Evolutionary conservation across 2,329 filamentous ascomycete species (phyloP).

Genomic region (Cladophialophora psammophila): DNA sequence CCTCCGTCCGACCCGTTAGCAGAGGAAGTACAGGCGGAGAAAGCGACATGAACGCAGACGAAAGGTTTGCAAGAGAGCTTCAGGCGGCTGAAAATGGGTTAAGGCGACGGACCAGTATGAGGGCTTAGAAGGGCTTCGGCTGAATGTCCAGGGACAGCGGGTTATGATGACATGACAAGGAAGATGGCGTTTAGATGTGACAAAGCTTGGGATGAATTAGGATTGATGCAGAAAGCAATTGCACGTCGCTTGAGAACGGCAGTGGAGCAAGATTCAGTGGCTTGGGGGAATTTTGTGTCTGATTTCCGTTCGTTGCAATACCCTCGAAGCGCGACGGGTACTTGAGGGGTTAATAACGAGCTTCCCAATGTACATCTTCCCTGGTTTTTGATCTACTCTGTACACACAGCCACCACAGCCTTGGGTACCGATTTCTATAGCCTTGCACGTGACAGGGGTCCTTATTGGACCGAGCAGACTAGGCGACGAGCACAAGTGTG

Average conservation of each 20-base stretch:
- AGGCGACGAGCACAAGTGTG: conserved; percentile 18
- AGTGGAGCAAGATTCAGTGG: not conserved
- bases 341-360: conserved; percentile 4
- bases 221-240: not conserved
- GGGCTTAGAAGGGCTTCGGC: conserved; percentile 33
- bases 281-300: not conserved
- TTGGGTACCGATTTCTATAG: not conserved
- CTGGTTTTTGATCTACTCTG: not conserved
- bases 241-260: not conserved
- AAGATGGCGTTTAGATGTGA: conserved; percentile 20
- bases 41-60: conserved; percentile 38
- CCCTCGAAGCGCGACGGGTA: conserved; percentile 20
- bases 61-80: conserved; percentile 38
- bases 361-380: conserved; percentile 16
- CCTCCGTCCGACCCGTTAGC: conserved; percentile 22
- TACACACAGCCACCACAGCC: not conserved
- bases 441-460: not conserved
- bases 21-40: conserved; percentile 32
- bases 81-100: conserved; percentile 40
- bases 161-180: conserved; percentile 26
- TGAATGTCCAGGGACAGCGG: not conserved
- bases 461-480: not conserved
- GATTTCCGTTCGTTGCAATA: conserved; percentile 21
- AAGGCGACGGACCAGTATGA: conserved; percentile 39
- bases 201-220: conserved; percentile 3